Evolutionary conservation across 139 green algal species (phyloP), one percentile per base, ranked within the genome.

Genomic region (Pseudopediastrum boryanum): DNA sequence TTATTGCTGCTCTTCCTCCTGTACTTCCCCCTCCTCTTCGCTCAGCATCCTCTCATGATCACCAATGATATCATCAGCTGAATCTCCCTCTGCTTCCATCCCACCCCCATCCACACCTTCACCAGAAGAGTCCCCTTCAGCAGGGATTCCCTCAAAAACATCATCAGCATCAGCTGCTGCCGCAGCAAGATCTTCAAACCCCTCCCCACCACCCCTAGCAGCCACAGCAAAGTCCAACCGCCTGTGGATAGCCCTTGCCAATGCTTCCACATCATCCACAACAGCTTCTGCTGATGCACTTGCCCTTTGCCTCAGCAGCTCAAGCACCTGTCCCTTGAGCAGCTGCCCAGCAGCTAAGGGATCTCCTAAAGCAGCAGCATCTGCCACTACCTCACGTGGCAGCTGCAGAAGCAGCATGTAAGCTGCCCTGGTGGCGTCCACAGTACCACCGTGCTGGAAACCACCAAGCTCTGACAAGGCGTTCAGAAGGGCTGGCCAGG

Each of bases 401-500:
- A 76, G 33, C n/a, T 62, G 76, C 64, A 70, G 33, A n/a, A 82
- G 51, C 50, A 82, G 50, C 10, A 41, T 52, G 39, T 82, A 82
- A 4, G 76, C 75, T 2, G 46, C 52, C 33, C 4, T 59, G 10
- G 52, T 27, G 25, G 36, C 38, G 27, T 78, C 71, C 23, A 68
- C 77, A 4, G 4, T 0, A 13, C 61, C 71, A 41, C 46, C 54
- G 19, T 80, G 27, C 77, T 86, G 67, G 58, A 86, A 89, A n/a
- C 74, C 58, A 9, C 81, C 84, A 4, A 61, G 59, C 70, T 89
- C 84, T 36, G 59, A 68, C 27, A 89, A 63, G 1, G 61, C 71
- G 27, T 80, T 85, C 33, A 83, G 78, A 39, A 89, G 70, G 31
- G 84, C 81, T 23, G 80, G 77, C 66, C 85, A 43, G 62, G 81